phyloP scores from a whole-genome alignment of 495 filamentous ascomycete genomes.

The Penicillium pulvis region DNA sequence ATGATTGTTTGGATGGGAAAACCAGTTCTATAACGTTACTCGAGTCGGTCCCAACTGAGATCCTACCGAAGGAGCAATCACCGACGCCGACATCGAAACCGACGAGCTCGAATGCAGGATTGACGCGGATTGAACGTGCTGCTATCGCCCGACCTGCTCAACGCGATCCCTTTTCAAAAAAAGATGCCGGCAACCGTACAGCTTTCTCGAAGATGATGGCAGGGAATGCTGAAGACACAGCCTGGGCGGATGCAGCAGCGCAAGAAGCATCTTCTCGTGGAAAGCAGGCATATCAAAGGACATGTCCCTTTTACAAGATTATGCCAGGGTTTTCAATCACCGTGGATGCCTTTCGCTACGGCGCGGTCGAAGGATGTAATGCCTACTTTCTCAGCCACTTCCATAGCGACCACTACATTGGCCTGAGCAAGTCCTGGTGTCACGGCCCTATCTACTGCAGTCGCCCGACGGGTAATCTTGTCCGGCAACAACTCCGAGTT shows the following conservation, averaged over 20 bases:
- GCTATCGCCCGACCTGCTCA: slow-evolving; percentile 75
- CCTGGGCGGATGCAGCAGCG: slow-evolving; percentile 86
- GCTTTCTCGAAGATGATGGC: slow-evolving; percentile 94
- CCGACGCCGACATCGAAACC: slow-evolving; percentile 18
- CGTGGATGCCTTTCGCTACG: slow-evolving; percentile 96
- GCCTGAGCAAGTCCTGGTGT: slow-evolving; percentile 81
- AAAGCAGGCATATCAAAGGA: slow-evolving; percentile 86
- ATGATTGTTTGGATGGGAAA: slow-evolving; percentile 87
- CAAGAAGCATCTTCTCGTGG: slow-evolving; percentile 75
- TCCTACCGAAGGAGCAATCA: background rate
- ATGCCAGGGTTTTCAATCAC: slow-evolving; percentile 88
- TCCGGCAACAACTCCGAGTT: slow-evolving; percentile 81
- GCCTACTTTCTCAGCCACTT: slow-evolving; percentile 99
- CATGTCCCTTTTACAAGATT: slow-evolving; percentile 98
- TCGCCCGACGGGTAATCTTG: slow-evolving; percentile 84
- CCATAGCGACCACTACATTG: slow-evolving; percentile 96
- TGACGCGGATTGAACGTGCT: slow-evolving; percentile 63
- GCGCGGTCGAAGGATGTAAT: slow-evolving; percentile 84
- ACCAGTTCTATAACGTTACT: slow-evolving; percentile 33
- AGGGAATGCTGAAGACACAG: slow-evolving; percentile 81
- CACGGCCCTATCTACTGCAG: slow-evolving; percentile 98
- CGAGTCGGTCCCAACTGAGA: background rate
- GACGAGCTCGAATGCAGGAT: slow-evolving; percentile 25
- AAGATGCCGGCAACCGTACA: slow-evolving; percentile 46
- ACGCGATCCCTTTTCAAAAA: slow-evolving; percentile 67